A percentile compares a stretch with the other conserved stretches of the same genome.
These are phyloP conservation scores for Irpex sp. DNA, from an alignment of 1,284 basidiomycete species.

Conservation along the genomic window DNA sequence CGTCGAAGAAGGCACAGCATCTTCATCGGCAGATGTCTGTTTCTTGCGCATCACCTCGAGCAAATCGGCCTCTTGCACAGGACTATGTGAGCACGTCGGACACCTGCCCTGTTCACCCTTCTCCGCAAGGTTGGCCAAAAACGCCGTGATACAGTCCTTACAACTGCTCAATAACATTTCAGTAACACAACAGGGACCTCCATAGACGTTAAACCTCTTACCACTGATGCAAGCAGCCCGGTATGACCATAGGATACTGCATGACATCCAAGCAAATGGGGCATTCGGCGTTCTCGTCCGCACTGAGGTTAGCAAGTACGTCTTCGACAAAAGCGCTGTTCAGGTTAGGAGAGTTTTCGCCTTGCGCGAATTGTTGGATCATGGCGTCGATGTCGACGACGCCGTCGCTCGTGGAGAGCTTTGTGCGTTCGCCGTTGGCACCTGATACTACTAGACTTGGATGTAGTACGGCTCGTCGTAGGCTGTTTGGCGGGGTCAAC, in stretches of 20 bases:
- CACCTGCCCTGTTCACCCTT: constrained; percentile 63
- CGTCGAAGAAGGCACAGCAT: constrained; percentile 34
- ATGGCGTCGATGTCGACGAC: constrained; percentile 10
- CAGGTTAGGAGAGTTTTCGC: constrained; percentile 16
- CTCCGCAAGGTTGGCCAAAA: constrained; percentile 59
- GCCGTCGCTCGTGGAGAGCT: constrained; percentile 1
- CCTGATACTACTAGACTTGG: constrained; percentile 65
- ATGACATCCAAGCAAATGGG: constrained; percentile 78
- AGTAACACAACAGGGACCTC: neutral
- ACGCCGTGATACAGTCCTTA: constrained; percentile 76
- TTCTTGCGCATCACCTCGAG: constrained; percentile 53
- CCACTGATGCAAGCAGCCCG: constrained; percentile 76
- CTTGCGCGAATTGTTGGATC: constrained; percentile 8
- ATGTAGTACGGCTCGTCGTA: constrained; percentile 85
- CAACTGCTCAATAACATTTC: constrained; percentile 43
- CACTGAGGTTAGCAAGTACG: constrained; percentile 57
- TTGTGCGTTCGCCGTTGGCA: constrained; percentile 1
- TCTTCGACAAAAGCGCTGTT: constrained; percentile 46
- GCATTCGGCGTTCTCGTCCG: constrained; percentile 57
- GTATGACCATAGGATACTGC: constrained; percentile 66
- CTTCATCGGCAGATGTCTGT: constrained; percentile 20
- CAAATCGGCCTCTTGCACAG: constrained; percentile 63
- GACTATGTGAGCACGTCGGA: constrained; percentile 63
- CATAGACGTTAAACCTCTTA: constrained; percentile 26
- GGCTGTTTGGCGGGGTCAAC: constrained; percentile 31